Base-by-base conservation (phyloP, 2,329 filamentous ascomycete species). In the Phialocephala subalpina region DNA sequence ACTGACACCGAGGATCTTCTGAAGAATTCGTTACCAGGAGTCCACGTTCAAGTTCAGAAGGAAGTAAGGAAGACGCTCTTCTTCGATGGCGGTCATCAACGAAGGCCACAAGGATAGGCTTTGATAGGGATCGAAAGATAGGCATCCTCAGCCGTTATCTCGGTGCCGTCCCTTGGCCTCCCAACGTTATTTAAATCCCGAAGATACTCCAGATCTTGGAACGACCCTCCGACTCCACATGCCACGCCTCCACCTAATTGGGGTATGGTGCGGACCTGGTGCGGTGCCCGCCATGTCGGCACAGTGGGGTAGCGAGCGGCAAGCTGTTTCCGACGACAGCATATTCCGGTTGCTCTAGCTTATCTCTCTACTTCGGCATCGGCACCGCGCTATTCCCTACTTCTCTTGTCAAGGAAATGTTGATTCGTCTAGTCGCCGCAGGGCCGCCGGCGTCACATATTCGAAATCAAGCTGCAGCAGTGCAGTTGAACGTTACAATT, bases 401-500 rank as follows among this genome's bases (percentile, higher is more conserved):
- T 53, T 27, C 49, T 53, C 25, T 29, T 29, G 22, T 29, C 12
- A 53, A 18, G 25, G 49, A 7, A 29, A 53, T 22, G 9, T 53
- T 7, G 25, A 29, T 33, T 8, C 27, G 9, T 53, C 12, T 4
- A 29, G 18, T 9, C 27, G 49, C 49, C 49, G 49, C 25, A 53
- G 49, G 49, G 49, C 49, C 49, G 49, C 27, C 49, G 49, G 49
- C 49, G 25, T 16, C 29, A 33, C 29, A 33, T 9, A 33, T 33
- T 33, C n/a, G 45, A n/a, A 9, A 9, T 49, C 20, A 12, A n/a
- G 20, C 18, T 49, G 45, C 14, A 29, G 49, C 29, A 33, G 25
- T 53, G 49, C 49, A 53, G 22, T 20, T 53, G 49, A 53, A 53
- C 49, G 49, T 53, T 53, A 53, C 49, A 53, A 18, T 33, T 53